Base-by-base conservation (phyloP, 768 basidiomycete species). In the Collybiopsis luxurians region DNA sequence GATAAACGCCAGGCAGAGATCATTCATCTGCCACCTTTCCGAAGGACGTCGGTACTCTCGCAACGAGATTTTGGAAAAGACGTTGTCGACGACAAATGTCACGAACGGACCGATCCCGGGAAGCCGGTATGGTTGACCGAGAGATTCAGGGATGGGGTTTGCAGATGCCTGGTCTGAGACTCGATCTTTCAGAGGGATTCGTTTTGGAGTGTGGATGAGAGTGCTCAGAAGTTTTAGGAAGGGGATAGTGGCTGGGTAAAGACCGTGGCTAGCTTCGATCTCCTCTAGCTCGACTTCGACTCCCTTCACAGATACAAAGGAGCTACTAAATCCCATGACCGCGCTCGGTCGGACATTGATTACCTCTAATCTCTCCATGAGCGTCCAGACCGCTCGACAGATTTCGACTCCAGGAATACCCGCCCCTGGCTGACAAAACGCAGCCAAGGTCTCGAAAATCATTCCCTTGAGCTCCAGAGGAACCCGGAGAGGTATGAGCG, bases 401-500 rank as follows among this genome's bases (percentile, higher is more conserved):
- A 94, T 83, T 64, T 95, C 91, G 12, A 88, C 82, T 5, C 90
- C 92, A 0, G 80, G 73, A 11, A 70, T 64, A 1, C 90, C 89
- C 0, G 87, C 91, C 9, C 90, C 92, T 6, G 92, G 87, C 53
- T 84, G 79, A 59, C 91, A 90, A 72, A 96, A 95, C 1, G 92
- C 85, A 5, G 89, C 81, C 7, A 95, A 74, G 0, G 91, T 83
- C 40, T 90, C 84, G 60, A 95, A 90, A 3, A 95, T 73, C 0
- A 89, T 84, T 4, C 92, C 94, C 62, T 96, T 96, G 49, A 96
- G 77, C 63, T 95, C 92, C n/a, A 95, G 77, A 1, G 93, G 91
- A n/a, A 95, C 80, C 11, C 86, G 79, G 1, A 91, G 78, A 2
- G 90, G 89, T 48, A 94, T 81, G 30, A 96, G 80, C 0, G 86